Evolutionary conservation across 805 yeast species (phyloP), one percentile per base, ranked within the genome.

Genomic region (Wickerhamiella parazyma): DNA sequence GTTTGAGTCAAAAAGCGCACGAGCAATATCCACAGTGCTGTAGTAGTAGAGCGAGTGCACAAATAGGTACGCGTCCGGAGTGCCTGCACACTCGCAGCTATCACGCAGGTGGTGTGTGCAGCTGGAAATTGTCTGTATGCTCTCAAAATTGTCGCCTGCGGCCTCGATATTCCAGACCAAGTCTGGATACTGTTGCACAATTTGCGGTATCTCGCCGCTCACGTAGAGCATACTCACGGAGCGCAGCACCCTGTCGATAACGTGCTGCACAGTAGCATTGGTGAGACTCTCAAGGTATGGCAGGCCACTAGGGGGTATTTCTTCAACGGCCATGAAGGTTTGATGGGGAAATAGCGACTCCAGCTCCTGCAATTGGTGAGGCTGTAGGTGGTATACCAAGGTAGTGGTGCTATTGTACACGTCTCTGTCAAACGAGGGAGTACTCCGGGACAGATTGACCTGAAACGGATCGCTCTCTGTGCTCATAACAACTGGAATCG

Each of bases 41-140:
- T 31, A 36, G 14, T 37, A 42, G 38, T 42, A 42, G 10, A 42
- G 34, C 28, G 45, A 17, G 22, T 42, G 45, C 37, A 24, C 36
- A 19, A 42, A 37, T n/a, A 42, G 34, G 34, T 37, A 42, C 19
- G 45, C 41, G 8, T 36, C 36, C 1, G 45, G 45, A 11, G 26
- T 18, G 3, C 45, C 45, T 4, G 41, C 45, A 25, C 45, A 42
- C 5, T 36, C 42, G 31, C 45, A 42, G 22, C 12, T n/a, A 18
- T 42, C 45, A 3, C 38, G 24, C 6, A 42, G 28, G 19, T 28
- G 41, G 17, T 42, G 45, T 18, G 41, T 42, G 38, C 45, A 42
- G 18, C 41, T 26, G 14, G 31, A 21, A 3, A 42, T 26, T 4
- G 36, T 29, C 14, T 14, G 25, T 24, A 19, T 14, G 17, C 22